Evolutionary conservation across 2,329 filamentous ascomycete species (phyloP).

Genomic region (Hypoxylon sp.): DNA sequence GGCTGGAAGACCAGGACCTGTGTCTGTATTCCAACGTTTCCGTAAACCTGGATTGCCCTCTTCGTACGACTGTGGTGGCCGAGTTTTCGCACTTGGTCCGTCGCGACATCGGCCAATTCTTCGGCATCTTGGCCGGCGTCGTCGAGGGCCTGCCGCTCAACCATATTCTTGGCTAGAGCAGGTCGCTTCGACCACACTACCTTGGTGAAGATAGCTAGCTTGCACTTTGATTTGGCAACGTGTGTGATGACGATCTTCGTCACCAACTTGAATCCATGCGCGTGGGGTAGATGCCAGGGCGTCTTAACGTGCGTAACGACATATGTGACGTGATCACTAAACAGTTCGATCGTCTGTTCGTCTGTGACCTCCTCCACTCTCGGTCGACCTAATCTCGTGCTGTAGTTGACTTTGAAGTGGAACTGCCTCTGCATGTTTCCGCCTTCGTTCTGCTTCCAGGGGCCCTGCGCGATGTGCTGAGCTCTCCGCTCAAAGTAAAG

Average conservation of each 20-base stretch:
- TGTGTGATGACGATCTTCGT: slow-evolving; percentile 96
- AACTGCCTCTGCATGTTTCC: slow-evolving; percentile 80
- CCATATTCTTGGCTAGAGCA: slow-evolving; percentile 64
- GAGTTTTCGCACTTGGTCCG: slow-evolving; percentile 78
- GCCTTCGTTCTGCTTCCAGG: slow-evolving; percentile 78
- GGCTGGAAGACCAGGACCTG: slow-evolving; percentile 69
- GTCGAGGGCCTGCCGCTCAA: slow-evolving; percentile 76
- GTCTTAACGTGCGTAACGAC: slow-evolving; percentile 69
- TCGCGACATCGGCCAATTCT: slow-evolving; percentile 77
- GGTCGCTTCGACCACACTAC: slow-evolving; percentile 84
- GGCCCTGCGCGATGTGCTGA: slow-evolving; percentile 81
- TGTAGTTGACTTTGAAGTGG: slow-evolving; percentile 75
- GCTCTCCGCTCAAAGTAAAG: slow-evolving; percentile 85
- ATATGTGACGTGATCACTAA: slow-evolving; percentile 77
- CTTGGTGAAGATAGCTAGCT: slow-evolving; percentile 85
- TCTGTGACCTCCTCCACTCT: slow-evolving; percentile 74
- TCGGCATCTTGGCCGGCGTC: slow-evolving; percentile 77
- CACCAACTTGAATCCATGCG: slow-evolving; percentile 79
- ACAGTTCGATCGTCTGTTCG: slow-evolving; percentile 84
- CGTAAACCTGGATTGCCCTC: slow-evolving; percentile 81
- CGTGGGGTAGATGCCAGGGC: slow-evolving; percentile 86
- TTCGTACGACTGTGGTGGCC: slow-evolving; percentile 78
- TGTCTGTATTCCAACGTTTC: slow-evolving; percentile 73
- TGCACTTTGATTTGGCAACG: slow-evolving; percentile 88
- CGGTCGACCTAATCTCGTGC: slow-evolving; percentile 69